phyloP scores from a whole-genome alignment of 768 basidiomycete genomes.

The Russula griseocarnosa region DNA sequence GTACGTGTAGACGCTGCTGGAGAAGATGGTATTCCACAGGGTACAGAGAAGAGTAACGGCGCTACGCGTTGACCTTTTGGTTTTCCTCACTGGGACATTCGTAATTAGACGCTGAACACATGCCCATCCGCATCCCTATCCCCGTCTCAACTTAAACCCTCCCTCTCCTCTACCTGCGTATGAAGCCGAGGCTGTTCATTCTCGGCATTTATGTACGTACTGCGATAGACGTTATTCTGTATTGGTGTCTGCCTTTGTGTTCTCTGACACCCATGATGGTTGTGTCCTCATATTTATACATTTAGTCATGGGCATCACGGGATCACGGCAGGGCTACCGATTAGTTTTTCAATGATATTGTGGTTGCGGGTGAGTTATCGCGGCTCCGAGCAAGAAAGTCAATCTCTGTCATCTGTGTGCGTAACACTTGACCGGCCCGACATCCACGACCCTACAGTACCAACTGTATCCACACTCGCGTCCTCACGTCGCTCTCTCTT shows the following conservation, averaged over 20 bases:
- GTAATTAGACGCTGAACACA: slow-evolving; percentile 10
- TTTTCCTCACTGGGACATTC: background rate
- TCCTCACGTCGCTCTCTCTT: slow-evolving; percentile 9
- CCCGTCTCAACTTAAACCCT: slow-evolving; percentile 9
- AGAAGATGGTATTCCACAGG: slow-evolving; percentile 16
- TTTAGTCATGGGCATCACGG: background rate
- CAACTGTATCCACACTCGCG: background rate
- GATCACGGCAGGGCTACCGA: background rate
- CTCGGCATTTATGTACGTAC: slow-evolving; percentile 11
- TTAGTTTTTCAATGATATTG: background rate
- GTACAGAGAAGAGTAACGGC: slow-evolving; percentile 23
- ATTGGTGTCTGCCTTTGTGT: background rate
- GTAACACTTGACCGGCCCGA: slow-evolving; percentile 19
- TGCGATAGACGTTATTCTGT: slow-evolving; percentile 15
- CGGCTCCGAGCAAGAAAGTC: background rate
- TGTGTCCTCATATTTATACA: slow-evolving; percentile 5
- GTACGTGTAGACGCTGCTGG: slow-evolving; percentile 28
- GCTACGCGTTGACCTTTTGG: slow-evolving; percentile 18
- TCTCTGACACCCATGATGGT: background rate
- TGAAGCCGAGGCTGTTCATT: slow-evolving; percentile 11
- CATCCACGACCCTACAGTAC: slow-evolving; percentile 14
- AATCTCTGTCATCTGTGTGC: background rate
- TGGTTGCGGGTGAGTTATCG: background rate
- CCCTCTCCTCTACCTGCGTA: background rate
- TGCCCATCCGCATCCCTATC: background rate